These are phyloP conservation scores for Kockovaella imperatae DNA, from an alignment of 768 basidiomycete species.

Conservation along the genomic window DNA sequence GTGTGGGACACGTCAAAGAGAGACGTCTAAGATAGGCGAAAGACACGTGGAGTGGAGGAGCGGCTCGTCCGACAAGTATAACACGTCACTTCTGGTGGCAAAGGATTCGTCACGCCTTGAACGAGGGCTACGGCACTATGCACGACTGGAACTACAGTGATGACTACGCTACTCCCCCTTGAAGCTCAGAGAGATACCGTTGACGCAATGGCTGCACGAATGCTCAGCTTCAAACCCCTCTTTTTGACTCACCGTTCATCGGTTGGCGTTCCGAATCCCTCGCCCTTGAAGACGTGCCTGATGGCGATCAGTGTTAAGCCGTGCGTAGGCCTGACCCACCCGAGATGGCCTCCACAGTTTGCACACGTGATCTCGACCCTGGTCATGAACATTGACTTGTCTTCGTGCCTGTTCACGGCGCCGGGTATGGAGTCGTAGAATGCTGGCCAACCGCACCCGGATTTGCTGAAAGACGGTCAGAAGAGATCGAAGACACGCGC, in stretches of 20 bases:
- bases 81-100: too few species aligned
- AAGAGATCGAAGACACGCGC: neutral
- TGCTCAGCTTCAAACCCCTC: neutral
- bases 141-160: too few species aligned
- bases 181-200: constrained; percentile 78
- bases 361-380: constrained; percentile 81
- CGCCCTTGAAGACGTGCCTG: constrained; percentile 85
- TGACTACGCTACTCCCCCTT: constrained; percentile 49
- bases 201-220: constrained; percentile 49
- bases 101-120: too few species aligned
- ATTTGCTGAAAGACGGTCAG: constrained; percentile 47
- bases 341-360: constrained; percentile 81
- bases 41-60: too few species aligned
- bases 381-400: constrained; percentile 57
- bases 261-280: constrained; percentile 74
- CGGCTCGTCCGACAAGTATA: too few species aligned
- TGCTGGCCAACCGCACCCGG: constrained; percentile 95
- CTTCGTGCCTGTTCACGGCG: constrained; percentile 68
- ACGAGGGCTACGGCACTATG: too few species aligned
- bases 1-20: too few species aligned
- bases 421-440: constrained; percentile 94
- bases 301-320: neutral
- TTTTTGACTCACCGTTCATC: constrained; percentile 31
- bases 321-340: constrained; percentile 41
- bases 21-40: too few species aligned